These are phyloP conservation scores for Tagetes patula DNA, from an alignment of 129 eudicot species.

Conservation along the genomic window DNA sequence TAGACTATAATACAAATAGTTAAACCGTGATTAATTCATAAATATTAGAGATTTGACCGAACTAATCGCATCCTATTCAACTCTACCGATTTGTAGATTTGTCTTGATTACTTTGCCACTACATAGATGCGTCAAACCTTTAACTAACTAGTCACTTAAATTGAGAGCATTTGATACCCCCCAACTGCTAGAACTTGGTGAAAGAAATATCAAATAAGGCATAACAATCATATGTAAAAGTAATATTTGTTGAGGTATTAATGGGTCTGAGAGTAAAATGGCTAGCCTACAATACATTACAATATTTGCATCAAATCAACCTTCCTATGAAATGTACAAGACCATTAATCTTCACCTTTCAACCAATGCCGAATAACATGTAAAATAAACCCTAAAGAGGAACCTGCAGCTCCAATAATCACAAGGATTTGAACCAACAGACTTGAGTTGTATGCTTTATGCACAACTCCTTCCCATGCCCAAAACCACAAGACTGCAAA, in stretches of 20 bases:
- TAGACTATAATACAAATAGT: too few relatives aligned
- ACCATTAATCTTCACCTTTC: constrained; percentile 29
- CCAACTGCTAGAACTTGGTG: neutral
- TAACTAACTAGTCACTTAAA: too few relatives aligned
- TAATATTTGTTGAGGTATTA: neutral
- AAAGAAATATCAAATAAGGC: neutral
- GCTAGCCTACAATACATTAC: neutral
- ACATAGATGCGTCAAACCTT: too few relatives aligned
- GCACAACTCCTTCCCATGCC: constrained; percentile 58
- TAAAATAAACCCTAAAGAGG: constrained; percentile 31
- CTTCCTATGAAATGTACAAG: neutral
- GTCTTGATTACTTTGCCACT: too few relatives aligned
- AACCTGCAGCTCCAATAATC: constrained; percentile 38
- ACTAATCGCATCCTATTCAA: too few relatives aligned
- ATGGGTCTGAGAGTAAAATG: neutral
- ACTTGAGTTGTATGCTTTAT: constrained; percentile 41
- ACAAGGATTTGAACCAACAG: constrained; percentile 53
- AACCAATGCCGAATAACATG: constrained; percentile 43
- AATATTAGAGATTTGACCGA: too few relatives aligned
- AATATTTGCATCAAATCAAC: constrained; percentile 3
- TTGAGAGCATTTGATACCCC: too few relatives aligned
- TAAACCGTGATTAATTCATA: too few relatives aligned
- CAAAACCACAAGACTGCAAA: constrained; percentile 63
- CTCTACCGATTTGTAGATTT: too few relatives aligned
- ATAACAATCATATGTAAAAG: neutral